A percentile compares a stretch with the other conserved stretches of the same genome.
Conservation (phyloP, 495 filamentous ascomycete genomes). For the Stereocaulon alpinum region DNA sequence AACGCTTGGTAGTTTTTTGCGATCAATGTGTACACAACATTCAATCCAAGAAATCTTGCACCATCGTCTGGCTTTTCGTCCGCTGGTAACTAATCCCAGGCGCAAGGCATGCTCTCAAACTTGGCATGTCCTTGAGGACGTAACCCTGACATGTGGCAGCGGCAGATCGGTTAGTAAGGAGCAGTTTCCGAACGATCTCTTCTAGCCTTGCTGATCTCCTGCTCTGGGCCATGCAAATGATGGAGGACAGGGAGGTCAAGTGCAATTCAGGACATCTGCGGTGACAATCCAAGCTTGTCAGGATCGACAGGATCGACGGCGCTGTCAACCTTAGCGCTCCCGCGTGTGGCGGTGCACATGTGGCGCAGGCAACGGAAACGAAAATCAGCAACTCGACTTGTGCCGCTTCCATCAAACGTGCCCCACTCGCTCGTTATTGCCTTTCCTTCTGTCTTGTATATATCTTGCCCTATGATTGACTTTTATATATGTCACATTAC, state of each 20-base stretch:
- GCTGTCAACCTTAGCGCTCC: neutral
- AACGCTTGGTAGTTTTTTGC: too few relatives aligned
- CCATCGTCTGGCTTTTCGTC: neutral
- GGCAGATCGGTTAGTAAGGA: neutral
- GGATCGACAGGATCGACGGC: neutral
- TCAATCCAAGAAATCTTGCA: neutral
- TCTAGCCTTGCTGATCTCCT: neutral
- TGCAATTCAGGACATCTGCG: neutral
- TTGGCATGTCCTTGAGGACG: neutral
- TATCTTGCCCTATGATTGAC: neutral
- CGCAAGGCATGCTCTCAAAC: neutral
- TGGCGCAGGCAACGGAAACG: neutral
- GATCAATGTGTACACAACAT: too few relatives aligned
- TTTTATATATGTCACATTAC: neutral
- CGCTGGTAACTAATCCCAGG: neutral
- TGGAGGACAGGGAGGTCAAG: neutral
- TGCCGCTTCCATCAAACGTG: neutral
- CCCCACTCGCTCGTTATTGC: neutral
- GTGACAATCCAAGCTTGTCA: too few relatives aligned
- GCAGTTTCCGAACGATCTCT: neutral
- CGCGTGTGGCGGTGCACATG: neutral
- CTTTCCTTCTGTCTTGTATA: neutral
- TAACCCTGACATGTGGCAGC: neutral
- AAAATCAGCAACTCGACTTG: constrained; percentile 3
- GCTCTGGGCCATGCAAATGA: neutral